Conservation (phyloP, 2,329 filamentous ascomycete species). For the Alternaria novae-zelandiae region DNA sequence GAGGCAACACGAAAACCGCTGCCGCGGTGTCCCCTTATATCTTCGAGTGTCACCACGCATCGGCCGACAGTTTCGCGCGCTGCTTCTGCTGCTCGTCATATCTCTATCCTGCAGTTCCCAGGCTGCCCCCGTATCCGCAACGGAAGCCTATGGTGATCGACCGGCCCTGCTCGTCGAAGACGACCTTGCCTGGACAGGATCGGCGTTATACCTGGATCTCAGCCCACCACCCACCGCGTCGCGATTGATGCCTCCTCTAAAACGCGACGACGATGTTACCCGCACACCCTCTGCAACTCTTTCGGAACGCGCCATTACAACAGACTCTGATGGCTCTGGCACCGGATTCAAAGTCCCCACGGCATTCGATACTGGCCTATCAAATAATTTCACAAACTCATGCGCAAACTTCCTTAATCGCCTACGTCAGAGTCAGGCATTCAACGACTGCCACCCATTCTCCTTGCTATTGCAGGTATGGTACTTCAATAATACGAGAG, state of each 20-base stretch:
- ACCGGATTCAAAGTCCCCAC: slow-evolving; percentile 45
- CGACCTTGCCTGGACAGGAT: slow-evolving; percentile 39
- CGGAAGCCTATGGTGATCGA: slow-evolving; percentile 42
- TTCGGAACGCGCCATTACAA: slow-evolving; percentile 33
- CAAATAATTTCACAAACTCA: slow-evolving; percentile 60
- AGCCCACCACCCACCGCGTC: slow-evolving; percentile 35
- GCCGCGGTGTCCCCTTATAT: slow-evolving; percentile 27
- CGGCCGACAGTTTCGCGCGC: slow-evolving; percentile 13
- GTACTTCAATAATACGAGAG: slow-evolving; percentile 25
- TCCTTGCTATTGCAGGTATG: slow-evolving; percentile 80
- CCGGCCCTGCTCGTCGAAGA: slow-evolving; percentile 31
- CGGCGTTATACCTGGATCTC: slow-evolving; percentile 39
- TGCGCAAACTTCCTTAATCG: slow-evolving; percentile 72
- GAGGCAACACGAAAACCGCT: slow-evolving; percentile 28
- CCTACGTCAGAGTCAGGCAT: slow-evolving; percentile 70
- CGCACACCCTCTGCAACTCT: slow-evolving; percentile 28
- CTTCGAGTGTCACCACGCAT: slow-evolving; percentile 16
- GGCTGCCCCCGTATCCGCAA: slow-evolving; percentile 33
- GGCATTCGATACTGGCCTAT: slow-evolving; percentile 57
- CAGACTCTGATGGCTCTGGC: slow-evolving; percentile 27
- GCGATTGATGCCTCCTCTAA: slow-evolving; percentile 44
- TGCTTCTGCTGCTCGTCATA: slow-evolving; percentile 35
- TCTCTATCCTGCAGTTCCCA: slow-evolving; percentile 35
- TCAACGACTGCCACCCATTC: slow-evolving; percentile 78
- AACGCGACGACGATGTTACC: slow-evolving; percentile 31